These are phyloP conservation scores for Samsoniella hepiali DNA, from an alignment of 2,329 filamentous ascomycete genomes.

Conservation along the genomic window DNA sequence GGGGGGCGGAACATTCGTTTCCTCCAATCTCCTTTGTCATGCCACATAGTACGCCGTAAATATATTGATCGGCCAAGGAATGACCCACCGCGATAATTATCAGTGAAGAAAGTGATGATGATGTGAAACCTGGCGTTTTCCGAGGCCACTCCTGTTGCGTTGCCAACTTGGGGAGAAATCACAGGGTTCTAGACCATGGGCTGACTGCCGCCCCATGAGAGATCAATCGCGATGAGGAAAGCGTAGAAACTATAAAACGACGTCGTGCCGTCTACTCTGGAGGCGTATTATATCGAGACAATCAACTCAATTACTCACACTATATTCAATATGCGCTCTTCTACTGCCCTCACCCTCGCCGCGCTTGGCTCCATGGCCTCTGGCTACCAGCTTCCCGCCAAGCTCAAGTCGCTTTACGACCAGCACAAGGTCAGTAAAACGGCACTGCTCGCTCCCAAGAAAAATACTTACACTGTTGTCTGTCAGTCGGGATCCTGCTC, in stretches of 20 bases:
- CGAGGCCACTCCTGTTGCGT: not conserved
- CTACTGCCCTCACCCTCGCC: slow-evolving; percentile 17
- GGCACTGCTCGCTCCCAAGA: too few species aligned
- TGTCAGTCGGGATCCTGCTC: slow-evolving; percentile 5
- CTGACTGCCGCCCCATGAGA: not conserved
- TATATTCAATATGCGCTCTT: slow-evolving; percentile 18
- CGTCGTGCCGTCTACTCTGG: not conserved
- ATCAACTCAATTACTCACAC: not conserved
- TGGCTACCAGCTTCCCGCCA: slow-evolving; percentile 19
- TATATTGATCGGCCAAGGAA: not conserved
- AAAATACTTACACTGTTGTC: not conserved
- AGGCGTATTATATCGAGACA: not conserved
- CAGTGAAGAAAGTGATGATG: too few species aligned
- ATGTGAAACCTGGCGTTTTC: not conserved
- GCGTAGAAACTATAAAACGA: not conserved
- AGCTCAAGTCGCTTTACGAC: slow-evolving; percentile 21
- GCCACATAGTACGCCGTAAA: not conserved
- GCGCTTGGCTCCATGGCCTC: slow-evolving; percentile 17
- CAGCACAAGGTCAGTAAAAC: slow-evolving; percentile 19
- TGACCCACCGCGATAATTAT: not conserved
- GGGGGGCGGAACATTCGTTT: not conserved
- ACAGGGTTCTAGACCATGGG: not conserved
- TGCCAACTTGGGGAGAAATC: not conserved
- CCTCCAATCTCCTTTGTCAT: slow-evolving; percentile 6
- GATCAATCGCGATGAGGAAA: not conserved